These are phyloP conservation scores for Aegilops tauschii DNA, from an alignment of 176 grass and related monocot genomes.

Conservation along the genomic window DNA sequence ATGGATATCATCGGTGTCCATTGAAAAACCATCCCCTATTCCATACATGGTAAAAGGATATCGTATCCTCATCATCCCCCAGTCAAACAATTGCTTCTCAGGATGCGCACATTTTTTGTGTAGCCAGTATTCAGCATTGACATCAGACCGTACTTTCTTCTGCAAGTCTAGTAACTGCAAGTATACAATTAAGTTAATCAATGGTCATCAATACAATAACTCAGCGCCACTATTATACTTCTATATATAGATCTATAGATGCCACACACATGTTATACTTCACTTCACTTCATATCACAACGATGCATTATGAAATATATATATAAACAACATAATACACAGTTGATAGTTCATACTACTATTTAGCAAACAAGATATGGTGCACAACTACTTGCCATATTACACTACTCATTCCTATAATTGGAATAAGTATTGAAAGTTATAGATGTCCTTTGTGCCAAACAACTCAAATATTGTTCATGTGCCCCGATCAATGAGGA, in stretches of 20 bases:
- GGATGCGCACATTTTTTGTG: slow-evolving; percentile 81
- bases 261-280: neutral
- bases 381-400: neutral
- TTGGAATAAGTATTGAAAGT: neutral
- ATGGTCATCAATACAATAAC: neutral
- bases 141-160: slow-evolving; percentile 81
- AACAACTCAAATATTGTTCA: neutral
- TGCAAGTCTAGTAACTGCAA: slow-evolving; percentile 81
- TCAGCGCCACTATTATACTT: slow-evolving; percentile 1
- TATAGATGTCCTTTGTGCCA: neutral
- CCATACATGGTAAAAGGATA: slow-evolving; percentile 92
- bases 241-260: neutral
- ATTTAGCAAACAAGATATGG: slow-evolving; percentile 7
- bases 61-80: slow-evolving; percentile 90
- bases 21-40: slow-evolving; percentile 73
- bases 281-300: neutral
- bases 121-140: slow-evolving; percentile 83
- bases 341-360: neutral
- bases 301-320: neutral
- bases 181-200: slow-evolving; percentile 39
- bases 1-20: slow-evolving; percentile 75
- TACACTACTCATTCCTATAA: neutral
- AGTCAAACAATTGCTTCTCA: slow-evolving; percentile 89
- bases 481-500: neutral
- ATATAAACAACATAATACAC: slow-evolving; percentile 5